Evolutionary conservation across 73 alveolate species (phyloP).

Genomic region (Paramecium tetraurelia): DNA sequence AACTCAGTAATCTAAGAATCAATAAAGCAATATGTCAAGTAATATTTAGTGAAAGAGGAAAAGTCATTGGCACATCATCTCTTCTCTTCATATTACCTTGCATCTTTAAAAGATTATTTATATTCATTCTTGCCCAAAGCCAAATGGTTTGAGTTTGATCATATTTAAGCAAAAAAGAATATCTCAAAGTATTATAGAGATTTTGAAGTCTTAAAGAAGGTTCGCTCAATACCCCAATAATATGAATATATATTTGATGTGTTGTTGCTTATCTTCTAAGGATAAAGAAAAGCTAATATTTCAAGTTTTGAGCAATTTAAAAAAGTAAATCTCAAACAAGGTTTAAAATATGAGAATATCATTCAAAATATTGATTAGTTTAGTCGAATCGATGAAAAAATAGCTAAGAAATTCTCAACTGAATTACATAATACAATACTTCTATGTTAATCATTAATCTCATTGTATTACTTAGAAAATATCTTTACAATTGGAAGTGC

Average conservation of each 20-base stretch:
- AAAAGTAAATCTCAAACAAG: background rate
- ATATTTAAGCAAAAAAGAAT: background rate
- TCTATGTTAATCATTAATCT: background rate
- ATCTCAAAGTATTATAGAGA: background rate
- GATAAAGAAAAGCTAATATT: background rate
- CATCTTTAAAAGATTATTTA: background rate
- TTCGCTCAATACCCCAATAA: background rate
- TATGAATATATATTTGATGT: background rate
- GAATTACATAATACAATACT: background rate
- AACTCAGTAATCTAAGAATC: background rate
- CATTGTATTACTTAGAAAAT: conserved; percentile 2
- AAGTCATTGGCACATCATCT: background rate
- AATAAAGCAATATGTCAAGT: background rate
- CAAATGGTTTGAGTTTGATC: background rate
- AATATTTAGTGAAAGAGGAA: background rate
- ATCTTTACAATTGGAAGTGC: background rate
- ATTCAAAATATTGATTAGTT: background rate
- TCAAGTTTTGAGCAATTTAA: background rate
- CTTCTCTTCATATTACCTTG: background rate
- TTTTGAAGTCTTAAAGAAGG: background rate
- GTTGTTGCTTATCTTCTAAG: background rate
- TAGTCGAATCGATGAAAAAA: background rate
- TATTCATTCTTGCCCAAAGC: background rate
- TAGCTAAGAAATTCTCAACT: background rate
- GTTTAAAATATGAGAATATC: background rate